Percentiles rank a stretch among this genome's conserved stretches.
Evolutionary conservation across 2,329 filamentous ascomycete species (phyloP).

Genomic region (Ceratocystis huliohia): DNA sequence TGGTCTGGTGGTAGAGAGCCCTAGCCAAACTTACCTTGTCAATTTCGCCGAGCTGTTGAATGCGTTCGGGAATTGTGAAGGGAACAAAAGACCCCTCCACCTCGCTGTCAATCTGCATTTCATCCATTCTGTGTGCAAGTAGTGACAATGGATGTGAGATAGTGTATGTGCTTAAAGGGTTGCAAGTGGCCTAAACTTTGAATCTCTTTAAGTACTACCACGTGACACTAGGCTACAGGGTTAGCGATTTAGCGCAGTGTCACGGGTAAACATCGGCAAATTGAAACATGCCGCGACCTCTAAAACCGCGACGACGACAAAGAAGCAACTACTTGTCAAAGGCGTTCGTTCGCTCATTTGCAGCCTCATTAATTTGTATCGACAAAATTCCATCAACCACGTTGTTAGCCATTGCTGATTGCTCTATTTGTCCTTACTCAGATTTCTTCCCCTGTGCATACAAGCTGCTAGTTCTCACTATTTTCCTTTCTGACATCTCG

Average conservation of each 20-base stretch:
- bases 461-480: not conserved
- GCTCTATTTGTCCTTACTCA: not conserved
- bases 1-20: conserved; percentile 13
- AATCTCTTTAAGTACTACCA: not conserved
- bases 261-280: conserved; percentile 10
- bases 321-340: not conserved
- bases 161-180: not conserved
- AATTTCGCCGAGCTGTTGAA: conserved; percentile 66
- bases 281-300: not conserved
- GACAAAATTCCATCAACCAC: not conserved
- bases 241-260: not conserved
- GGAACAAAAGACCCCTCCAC: conserved; percentile 25
- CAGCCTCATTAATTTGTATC: conserved; percentile 11
- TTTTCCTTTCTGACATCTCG: not conserved
- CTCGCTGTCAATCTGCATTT: conserved; percentile 8
- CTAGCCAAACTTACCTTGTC: conserved; percentile 43
- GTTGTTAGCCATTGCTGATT: not conserved
- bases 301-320: conserved; percentile 14
- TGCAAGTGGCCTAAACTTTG: too few species aligned
- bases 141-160: not conserved
- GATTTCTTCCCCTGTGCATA: not conserved
- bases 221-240: not conserved
- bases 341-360: not conserved
- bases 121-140: conserved; percentile 12
- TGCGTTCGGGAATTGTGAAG: conserved; percentile 66